Evolutionary conservation across 305 asterid genomes (phyloP).

Genomic region (Fraxinus sp.): DNA sequence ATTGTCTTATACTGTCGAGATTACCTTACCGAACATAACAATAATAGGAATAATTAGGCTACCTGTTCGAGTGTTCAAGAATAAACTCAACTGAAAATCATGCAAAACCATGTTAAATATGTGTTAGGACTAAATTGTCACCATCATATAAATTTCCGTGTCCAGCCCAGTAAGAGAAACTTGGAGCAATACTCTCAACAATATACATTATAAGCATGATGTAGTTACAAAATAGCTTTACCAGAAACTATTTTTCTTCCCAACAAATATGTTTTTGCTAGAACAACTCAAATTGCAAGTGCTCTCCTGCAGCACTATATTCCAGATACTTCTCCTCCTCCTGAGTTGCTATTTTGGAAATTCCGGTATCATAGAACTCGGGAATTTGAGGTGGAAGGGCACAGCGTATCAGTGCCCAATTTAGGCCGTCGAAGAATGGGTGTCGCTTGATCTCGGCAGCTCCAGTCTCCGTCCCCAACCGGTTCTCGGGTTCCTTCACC

Average conservation of each 20-base stretch:
- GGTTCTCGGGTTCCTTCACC: slow-evolving; percentile 77
- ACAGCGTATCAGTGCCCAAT: slow-evolving; percentile 91
- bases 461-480: slow-evolving; percentile 79
- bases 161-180: slow-evolving; percentile 9
- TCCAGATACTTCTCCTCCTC: slow-evolving; percentile 49
- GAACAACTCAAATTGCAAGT: slow-evolving; percentile 74
- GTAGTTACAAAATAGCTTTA: slow-evolving; percentile 24
- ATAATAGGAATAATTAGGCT: neutral
- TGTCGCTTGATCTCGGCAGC: slow-evolving; percentile 95
- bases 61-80: neutral
- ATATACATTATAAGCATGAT: slow-evolving; percentile 26
- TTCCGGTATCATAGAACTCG: slow-evolving; percentile 44
- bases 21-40: neutral
- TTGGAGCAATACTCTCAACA: slow-evolving; percentile 13
- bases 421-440: slow-evolving; percentile 79
- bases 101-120: neutral
- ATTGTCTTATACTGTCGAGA: neutral
- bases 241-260: neutral
- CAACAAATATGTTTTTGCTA: slow-evolving; percentile 27
- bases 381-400: slow-evolving; percentile 81
- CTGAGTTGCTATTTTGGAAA: slow-evolving; percentile 25
- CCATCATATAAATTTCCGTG: slow-evolving; percentile 1
- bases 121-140: neutral
- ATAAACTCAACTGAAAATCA: neutral
- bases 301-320: slow-evolving; percentile 44